Conservation (phyloP, 2,329 filamentous ascomycete genomes). For the Zymoseptoria crescenta region DNA sequence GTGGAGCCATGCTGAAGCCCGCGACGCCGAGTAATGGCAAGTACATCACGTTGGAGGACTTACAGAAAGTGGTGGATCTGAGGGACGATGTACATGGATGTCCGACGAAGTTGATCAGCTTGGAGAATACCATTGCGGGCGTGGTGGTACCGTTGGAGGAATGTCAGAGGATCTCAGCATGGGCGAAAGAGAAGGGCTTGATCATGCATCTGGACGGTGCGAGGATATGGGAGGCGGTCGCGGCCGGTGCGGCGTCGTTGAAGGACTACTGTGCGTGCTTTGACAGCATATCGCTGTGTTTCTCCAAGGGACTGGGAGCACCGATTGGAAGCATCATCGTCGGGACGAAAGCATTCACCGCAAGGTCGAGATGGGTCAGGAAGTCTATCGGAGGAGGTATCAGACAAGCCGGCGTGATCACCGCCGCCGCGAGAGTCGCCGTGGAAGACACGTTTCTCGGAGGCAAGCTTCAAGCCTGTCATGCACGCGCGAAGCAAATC, state of each 20-base stretch:
- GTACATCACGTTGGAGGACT: slow-evolving; percentile 69
- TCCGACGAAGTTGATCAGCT: slow-evolving; percentile 70
- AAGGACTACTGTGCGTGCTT: slow-evolving; percentile 60
- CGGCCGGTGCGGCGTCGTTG: slow-evolving; percentile 58
- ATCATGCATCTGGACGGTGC: slow-evolving; percentile 73
- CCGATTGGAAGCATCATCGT: slow-evolving; percentile 72
- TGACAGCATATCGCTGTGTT: slow-evolving; percentile 69
- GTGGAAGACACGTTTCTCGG: slow-evolving; percentile 72
- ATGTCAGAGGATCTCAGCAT: slow-evolving; percentile 59
- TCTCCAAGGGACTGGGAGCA: slow-evolving; percentile 75
- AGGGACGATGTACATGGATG: slow-evolving; percentile 67
- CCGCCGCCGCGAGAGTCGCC: slow-evolving; percentile 66
- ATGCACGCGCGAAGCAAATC: slow-evolving; percentile 56
- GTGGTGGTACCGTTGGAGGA: slow-evolving; percentile 70
- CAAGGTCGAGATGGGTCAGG: slow-evolving; percentile 64
- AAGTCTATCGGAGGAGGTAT: slow-evolving; percentile 76
- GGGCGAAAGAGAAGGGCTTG: slow-evolving; percentile 55
- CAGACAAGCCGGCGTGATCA: slow-evolving; percentile 67
- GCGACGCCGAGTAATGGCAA: slow-evolving; percentile 62
- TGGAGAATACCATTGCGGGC: slow-evolving; percentile 81
- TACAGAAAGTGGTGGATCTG: slow-evolving; percentile 58
- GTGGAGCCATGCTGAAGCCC: slow-evolving; percentile 60
- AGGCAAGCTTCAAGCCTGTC: slow-evolving; percentile 53
- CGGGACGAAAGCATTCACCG: slow-evolving; percentile 49
- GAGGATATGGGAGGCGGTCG: slow-evolving; percentile 73